Base-by-base conservation (phyloP, 176 grass and related monocot genomes). In the Carex littledalei region DNA sequence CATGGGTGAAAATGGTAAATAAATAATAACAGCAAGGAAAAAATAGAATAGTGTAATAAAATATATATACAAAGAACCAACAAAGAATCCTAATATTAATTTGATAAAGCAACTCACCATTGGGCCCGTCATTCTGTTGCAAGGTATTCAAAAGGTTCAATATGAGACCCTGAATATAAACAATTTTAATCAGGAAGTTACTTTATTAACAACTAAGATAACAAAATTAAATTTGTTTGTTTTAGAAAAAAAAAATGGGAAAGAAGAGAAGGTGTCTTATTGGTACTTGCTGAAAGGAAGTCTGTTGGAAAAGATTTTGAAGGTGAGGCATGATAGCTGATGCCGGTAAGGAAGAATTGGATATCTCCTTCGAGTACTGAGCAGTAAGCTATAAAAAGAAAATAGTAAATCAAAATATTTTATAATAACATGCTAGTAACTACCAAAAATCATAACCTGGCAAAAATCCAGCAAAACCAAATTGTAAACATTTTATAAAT, bases 241-340 rank as follows among this genome's bases (percentile, higher is more conserved):
- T 45, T 84, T 59, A 77, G 88, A 69, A 45, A 45, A 13, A 68
- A 61, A 32, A 21, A 76, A 26, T n/a, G 78, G 52, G 6, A 81
- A 81, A 85, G 56, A 24, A 16, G 26, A 34, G 26, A 1, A 78
- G 57, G 12, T 74, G 72, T 60, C 58, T 22, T 61, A 54, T 63
- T 62, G 60, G 67, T 88, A 99, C 96, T 90, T 94, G 96, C 87
- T 99, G 96, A 92, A 95, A 92, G 52, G 88, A 88, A 84, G 96
- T 93, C 67, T 99, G 93, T 80, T 99, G 90, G 49, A 99, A 89
- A 90, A 99, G 96, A 86, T 96, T 99, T 85, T 94, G 89, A 86
- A 99, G 96, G 84, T 95, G 91, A 63, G 96, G 96, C 89, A 95
- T 86, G 31, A 99, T 71, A 89, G 94, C 72, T 21, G 93, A 91